Conservation (phyloP, 768 basidiomycete species). For the Mycena indigotica region DNA sequence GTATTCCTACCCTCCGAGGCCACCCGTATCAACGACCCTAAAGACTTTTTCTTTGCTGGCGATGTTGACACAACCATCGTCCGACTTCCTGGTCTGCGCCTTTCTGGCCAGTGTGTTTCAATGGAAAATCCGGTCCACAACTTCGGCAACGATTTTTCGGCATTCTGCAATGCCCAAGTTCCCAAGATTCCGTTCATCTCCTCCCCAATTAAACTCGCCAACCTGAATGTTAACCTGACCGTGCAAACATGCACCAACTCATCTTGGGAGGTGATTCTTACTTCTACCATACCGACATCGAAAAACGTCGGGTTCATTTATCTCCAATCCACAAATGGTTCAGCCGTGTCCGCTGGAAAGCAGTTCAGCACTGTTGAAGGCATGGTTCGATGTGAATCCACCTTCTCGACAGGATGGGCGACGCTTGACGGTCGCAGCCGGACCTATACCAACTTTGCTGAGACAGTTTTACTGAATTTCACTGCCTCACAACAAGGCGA, state of each 20-base stretch:
- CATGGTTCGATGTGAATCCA: slow-evolving; percentile 16
- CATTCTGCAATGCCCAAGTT: slow-evolving; percentile 9
- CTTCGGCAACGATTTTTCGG: slow-evolving; percentile 1
- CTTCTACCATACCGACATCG: not conserved
- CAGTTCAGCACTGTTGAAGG: slow-evolving; percentile 1
- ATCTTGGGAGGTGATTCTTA: not conserved
- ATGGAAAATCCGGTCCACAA: slow-evolving; percentile 5
- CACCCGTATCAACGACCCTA: slow-evolving; percentile 4
- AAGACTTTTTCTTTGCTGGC: slow-evolving; percentile 22
- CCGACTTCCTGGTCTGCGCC: slow-evolving; percentile 22
- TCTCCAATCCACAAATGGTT: slow-evolving; percentile 7
- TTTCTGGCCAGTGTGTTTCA: slow-evolving; percentile 18
- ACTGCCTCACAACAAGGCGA: slow-evolving; percentile 13
- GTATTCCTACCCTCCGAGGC: slow-evolving; percentile 10
- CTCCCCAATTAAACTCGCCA: not conserved
- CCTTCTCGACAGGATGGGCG: slow-evolving; percentile 15
- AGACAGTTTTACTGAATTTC: slow-evolving; percentile 3
- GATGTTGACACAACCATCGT: slow-evolving; percentile 11
- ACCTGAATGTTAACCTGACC: not conserved
- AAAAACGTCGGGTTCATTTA: slow-evolving; percentile 13
- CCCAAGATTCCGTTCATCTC: not conserved
- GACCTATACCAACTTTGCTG: slow-evolving; percentile 15
- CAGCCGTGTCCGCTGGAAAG: not conserved
- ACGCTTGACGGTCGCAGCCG: slow-evolving; percentile 9
- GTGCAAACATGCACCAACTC: slow-evolving; percentile 5